These are phyloP conservation scores for Neodidymelliopsis sp. DNA, from an alignment of 2,329 filamentous ascomycete genomes.

Conservation along the genomic window DNA sequence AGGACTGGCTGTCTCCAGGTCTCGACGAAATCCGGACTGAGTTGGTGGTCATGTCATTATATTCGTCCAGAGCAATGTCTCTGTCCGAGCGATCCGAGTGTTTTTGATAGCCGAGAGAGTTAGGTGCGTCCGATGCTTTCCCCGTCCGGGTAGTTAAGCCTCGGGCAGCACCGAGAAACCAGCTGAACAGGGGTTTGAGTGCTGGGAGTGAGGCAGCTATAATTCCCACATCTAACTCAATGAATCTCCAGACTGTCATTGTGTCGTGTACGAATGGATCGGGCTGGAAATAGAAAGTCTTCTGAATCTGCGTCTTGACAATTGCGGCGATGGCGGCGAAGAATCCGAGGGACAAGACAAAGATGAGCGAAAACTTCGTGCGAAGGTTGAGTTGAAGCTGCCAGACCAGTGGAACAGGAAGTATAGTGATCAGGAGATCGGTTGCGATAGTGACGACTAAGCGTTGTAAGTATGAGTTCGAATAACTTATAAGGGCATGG, in stretches of 20 bases:
- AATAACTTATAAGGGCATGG: not conserved
- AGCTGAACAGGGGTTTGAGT: constrained; percentile 43
- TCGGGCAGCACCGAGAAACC: constrained; percentile 35
- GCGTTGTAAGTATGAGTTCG: constrained; percentile 7
- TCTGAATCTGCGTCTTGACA: constrained; percentile 52
- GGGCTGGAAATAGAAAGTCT: constrained; percentile 40
- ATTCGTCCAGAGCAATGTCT: constrained; percentile 2
- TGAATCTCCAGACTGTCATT: constrained; percentile 57
- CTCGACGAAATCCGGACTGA: not conserved
- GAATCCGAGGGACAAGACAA: constrained; percentile 50
- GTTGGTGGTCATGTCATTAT: not conserved
- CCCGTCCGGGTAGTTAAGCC: constrained; percentile 8
- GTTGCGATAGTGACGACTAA: constrained; percentile 50
- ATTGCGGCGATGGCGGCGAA: constrained; percentile 55
- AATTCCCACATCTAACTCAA: constrained; percentile 56
- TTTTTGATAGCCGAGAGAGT: constrained; percentile 12
- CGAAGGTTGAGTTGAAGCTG: constrained; percentile 53
- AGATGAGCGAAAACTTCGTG: constrained; percentile 50
- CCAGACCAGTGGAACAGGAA: constrained; percentile 55
- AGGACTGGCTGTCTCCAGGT: not conserved
- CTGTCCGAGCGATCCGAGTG: constrained; percentile 5
- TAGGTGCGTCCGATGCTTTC: not conserved
- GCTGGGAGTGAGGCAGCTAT: constrained; percentile 53
- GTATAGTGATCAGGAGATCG: constrained; percentile 51
- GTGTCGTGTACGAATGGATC: constrained; percentile 50